These are phyloP conservation scores for Saccharomycopsis hybrid DNA, from an alignment of 1,139 yeast species.

Conservation along the genomic window DNA sequence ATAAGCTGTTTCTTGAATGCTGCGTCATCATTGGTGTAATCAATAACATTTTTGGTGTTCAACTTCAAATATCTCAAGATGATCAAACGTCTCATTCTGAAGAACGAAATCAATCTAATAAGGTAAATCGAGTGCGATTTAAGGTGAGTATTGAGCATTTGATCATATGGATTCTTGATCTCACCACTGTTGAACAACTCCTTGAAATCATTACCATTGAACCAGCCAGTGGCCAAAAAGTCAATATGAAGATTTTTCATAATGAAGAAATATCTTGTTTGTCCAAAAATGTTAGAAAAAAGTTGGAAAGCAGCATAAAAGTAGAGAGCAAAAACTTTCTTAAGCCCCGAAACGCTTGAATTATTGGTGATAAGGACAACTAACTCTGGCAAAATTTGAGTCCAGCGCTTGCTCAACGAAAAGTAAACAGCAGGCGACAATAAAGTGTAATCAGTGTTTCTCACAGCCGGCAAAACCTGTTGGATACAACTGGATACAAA, in stretches of 20 bases:
- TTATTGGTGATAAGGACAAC: slow-evolving; percentile 4
- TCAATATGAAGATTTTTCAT: slow-evolving; percentile 6
- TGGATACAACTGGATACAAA: not conserved
- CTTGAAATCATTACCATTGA: slow-evolving; percentile 7
- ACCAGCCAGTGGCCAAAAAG: slow-evolving; percentile 5
- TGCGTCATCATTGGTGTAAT: not conserved
- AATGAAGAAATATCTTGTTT: slow-evolving; percentile 11
- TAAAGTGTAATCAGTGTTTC: not conserved
- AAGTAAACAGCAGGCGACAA: not conserved
- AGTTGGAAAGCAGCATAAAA: slow-evolving; percentile 7
- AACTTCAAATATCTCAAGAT: slow-evolving; percentile 14
- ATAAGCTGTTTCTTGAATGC: not conserved
- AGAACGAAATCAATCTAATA: slow-evolving; percentile 13
- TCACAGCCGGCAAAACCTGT: not conserved
- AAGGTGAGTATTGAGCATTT: not conserved
- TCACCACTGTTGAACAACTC: slow-evolving; percentile 4
- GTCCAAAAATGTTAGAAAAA: slow-evolving; percentile 9
- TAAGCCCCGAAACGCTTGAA: not conserved
- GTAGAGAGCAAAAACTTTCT: slow-evolving; percentile 7
- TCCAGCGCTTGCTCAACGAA: not conserved
- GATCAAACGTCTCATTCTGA: slow-evolving; percentile 8
- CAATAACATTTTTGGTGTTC: slow-evolving; percentile 4
- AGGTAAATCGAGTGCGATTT: slow-evolving; percentile 11
- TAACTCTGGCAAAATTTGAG: slow-evolving; percentile 6
- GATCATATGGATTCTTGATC: not conserved